Evolutionary conservation across 768 basidiomycete genomes (phyloP).

Genomic region (Lyophyllum decastes): DNA sequence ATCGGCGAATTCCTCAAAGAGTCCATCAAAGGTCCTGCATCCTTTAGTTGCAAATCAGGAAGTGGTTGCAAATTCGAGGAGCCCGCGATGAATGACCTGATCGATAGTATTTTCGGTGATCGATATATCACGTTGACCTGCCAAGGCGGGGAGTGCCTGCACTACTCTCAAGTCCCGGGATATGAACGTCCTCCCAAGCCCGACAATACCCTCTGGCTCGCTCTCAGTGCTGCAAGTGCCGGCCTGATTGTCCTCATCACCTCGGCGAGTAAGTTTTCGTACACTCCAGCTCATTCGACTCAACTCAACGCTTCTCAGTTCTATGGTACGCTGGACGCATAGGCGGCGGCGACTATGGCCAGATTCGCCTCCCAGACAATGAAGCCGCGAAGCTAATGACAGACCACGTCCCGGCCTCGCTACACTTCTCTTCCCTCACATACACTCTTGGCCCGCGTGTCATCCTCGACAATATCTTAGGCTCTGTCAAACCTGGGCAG

Average conservation of each 20-base stretch:
- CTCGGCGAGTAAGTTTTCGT: conserved; percentile 49
- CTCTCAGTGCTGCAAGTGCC: conserved; percentile 80
- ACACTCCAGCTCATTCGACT: not conserved
- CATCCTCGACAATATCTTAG: conserved; percentile 82
- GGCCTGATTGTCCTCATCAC: conserved; percentile 72
- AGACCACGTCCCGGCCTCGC: conserved; percentile 90
- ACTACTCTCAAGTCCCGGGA: conserved; percentile 94
- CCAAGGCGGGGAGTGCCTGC: conserved; percentile 89
- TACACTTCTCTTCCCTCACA: conserved; percentile 87
- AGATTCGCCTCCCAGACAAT: conserved; percentile 77
- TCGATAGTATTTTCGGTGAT: conserved; percentile 93
- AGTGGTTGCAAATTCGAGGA: conserved; percentile 90
- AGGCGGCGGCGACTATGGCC: conserved; percentile 64
- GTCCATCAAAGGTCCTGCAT: conserved; percentile 88
- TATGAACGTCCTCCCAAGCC: conserved; percentile 86
- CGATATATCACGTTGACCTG: conserved; percentile 85
- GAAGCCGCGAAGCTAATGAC: conserved; percentile 87
- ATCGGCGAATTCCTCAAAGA: conserved; percentile 92
- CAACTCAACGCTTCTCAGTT: conserved; percentile 31
- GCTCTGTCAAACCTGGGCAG: conserved; percentile 85
- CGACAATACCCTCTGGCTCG: conserved; percentile 80
- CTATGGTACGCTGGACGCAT: conserved; percentile 92
- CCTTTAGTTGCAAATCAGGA: conserved; percentile 75
- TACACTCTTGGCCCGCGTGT: conserved; percentile 70
- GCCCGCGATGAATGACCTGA: conserved; percentile 94